Conservation (phyloP, 305 asterid species). For the Ruellia speciosa region DNA sequence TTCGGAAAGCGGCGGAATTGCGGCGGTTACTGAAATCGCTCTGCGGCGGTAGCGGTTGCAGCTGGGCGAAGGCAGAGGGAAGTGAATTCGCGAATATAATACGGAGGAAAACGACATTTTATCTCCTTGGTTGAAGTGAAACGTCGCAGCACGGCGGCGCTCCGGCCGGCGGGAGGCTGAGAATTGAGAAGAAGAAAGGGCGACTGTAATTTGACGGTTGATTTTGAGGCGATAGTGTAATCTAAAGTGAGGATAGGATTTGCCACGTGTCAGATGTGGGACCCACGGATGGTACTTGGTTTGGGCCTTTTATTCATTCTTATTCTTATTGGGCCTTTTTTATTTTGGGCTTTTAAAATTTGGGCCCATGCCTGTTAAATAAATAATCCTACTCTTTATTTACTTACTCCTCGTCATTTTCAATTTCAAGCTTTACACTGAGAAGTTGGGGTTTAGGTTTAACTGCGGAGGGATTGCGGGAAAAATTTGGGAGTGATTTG, state of each 20-base stretch:
- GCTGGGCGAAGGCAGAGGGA: conserved; percentile 23
- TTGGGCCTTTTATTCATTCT: too few relatives aligned
- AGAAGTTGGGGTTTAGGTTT: background rate
- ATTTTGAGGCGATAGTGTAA: conserved; percentile 26
- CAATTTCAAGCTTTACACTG: background rate
- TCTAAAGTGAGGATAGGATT: conserved; percentile 33
- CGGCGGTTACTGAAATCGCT: conserved; percentile 35
- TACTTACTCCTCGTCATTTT: too few relatives aligned
- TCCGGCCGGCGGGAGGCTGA: conserved; percentile 24
- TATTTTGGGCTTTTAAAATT: too few relatives aligned
- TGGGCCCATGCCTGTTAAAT: too few relatives aligned
- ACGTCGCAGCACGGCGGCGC: background rate
- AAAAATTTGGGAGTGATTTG: background rate
- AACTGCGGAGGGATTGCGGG: background rate
- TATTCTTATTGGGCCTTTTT: too few relatives aligned
- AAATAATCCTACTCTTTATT: too few relatives aligned
- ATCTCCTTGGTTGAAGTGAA: background rate
- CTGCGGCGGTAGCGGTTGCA: conserved; percentile 28
- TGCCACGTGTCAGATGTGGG: too few relatives aligned
- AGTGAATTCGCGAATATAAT: conserved; percentile 38
- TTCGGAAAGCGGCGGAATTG: conserved; percentile 58
- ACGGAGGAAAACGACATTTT: conserved; percentile 52
- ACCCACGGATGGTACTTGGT: too few relatives aligned
- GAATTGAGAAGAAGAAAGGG: conserved; percentile 14
- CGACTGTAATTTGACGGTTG: background rate